A percentile compares a stretch with the other conserved stretches of the same genome.
Evolutionary conservation across 805 yeast species (phyloP).

Genomic region (Sugiyamaella qingdaonensis): DNA sequence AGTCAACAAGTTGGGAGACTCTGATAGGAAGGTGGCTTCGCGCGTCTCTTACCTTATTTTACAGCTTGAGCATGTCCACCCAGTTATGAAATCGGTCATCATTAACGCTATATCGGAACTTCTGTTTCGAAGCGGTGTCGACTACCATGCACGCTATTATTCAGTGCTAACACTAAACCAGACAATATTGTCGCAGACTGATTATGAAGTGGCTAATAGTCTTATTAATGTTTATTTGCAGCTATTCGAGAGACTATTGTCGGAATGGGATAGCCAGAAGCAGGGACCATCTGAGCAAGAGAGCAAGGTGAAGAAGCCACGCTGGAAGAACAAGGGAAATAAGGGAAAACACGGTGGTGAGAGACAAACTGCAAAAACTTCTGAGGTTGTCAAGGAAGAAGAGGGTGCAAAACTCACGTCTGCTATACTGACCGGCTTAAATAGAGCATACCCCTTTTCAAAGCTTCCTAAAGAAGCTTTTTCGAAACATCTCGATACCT

Average conservation of each 20-base stretch:
- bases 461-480: constrained; percentile 61
- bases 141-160: constrained; percentile 85
- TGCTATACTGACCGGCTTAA: constrained; percentile 88
- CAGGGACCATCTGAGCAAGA: constrained; percentile 33
- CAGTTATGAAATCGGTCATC: constrained; percentile 86
- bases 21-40: constrained; percentile 84
- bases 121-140: constrained; percentile 64
- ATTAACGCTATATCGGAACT: constrained; percentile 77
- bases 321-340: constrained; percentile 71
- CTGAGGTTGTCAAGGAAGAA: constrained; percentile 48
- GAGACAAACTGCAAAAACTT: constrained; percentile 28
- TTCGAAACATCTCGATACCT: constrained; percentile 71
- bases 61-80: constrained; percentile 83
- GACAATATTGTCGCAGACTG: constrained; percentile 77
- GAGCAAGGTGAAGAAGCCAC: constrained; percentile 49
- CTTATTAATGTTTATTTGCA: constrained; percentile 82
- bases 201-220: constrained; percentile 75
- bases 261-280: constrained; percentile 55
- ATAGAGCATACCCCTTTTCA: constrained; percentile 93
- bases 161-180: constrained; percentile 86
- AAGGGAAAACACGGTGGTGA: constrained; percentile 75
- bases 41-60: constrained; percentile 78
- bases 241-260: constrained; percentile 75
- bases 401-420: constrained; percentile 80
- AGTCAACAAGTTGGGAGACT: constrained; percentile 91